These are phyloP conservation scores for Flaveria bidentis DNA, from an alignment of 129 eudicot species.

Conservation along the genomic window DNA sequence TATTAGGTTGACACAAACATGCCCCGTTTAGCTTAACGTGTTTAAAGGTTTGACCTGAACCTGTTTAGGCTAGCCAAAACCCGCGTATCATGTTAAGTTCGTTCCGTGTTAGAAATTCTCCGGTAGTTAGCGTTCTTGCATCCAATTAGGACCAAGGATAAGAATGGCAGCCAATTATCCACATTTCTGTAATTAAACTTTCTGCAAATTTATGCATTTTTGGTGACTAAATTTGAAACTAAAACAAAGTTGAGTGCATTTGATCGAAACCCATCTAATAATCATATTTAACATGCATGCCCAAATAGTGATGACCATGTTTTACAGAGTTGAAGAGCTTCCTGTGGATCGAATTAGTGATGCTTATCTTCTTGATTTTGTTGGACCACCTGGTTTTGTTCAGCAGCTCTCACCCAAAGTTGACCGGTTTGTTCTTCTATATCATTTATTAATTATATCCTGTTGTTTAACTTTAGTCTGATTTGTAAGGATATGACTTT, in stretches of 20 bases:
- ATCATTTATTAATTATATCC: not conserved
- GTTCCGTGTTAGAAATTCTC: not conserved
- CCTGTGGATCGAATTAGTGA: conserved; percentile 62
- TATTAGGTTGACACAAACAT: not conserved
- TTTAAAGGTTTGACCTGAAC: not conserved
- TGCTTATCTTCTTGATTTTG: conserved; percentile 88
- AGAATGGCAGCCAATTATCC: not conserved
- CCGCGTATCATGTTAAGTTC: not conserved
- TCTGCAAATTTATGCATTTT: not conserved
- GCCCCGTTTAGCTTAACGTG: too few relatives aligned
- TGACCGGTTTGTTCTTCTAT: conserved; percentile 39
- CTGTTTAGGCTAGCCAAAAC: not conserved
- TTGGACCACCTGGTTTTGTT: conserved; percentile 85
- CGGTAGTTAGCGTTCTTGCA: not conserved
- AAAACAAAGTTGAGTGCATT: not conserved
- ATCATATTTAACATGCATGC: not conserved
- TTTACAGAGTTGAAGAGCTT: conserved; percentile 70
- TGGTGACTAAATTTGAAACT: not conserved
- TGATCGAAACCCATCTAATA: not conserved
- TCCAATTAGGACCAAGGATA: not conserved
- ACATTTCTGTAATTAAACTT: not conserved
- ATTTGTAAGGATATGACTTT: too few relatives aligned
- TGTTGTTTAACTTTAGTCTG: not conserved
- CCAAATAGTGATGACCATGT: not conserved
- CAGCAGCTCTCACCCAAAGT: conserved; percentile 59